These are phyloP conservation scores for Fusarium sp. DNA, from an alignment of 2,329 filamentous ascomycete species.

Conservation along the genomic window DNA sequence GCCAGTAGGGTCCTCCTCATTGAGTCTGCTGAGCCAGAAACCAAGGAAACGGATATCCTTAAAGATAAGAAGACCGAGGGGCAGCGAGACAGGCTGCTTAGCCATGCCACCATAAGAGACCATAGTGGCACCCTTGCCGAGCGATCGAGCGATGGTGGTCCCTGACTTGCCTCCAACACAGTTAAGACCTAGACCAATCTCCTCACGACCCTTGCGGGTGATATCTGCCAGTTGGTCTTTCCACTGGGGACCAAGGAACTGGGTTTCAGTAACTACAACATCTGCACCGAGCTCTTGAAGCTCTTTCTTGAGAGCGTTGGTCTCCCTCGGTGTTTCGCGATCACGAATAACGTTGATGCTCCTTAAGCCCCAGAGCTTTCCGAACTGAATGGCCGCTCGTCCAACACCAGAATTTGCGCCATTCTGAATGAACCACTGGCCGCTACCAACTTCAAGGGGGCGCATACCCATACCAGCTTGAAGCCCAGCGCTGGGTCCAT, in stretches of 20 bases:
- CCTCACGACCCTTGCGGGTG: conserved; percentile 78
- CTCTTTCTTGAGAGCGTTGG: conserved; percentile 68
- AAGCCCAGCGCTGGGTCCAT: conserved; percentile 64
- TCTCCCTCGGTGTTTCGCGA: conserved; percentile 72
- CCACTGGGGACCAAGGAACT: conserved; percentile 71
- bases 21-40: conserved; percentile 96
- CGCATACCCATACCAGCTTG: conserved; percentile 60
- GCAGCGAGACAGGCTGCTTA: conserved; percentile 83
- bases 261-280: conserved; percentile 67
- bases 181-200: conserved; percentile 84
- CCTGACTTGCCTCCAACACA: conserved; percentile 93
- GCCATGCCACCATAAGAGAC: conserved; percentile 98
- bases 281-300: conserved; percentile 67
- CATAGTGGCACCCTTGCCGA: conserved; percentile 77
- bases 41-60: conserved; percentile 89
- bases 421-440: conserved; percentile 97
- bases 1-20: conserved; percentile 76
- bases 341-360: conserved; percentile 91
- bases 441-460: conserved; percentile 60
- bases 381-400: conserved; percentile 90
- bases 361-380: conserved; percentile 84
- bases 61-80: conserved; percentile 91
- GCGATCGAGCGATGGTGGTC: conserved; percentile 79
- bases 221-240: conserved; percentile 70
- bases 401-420: conserved; percentile 96